Conservation (phyloP, 768 basidiomycete genomes). For the Ramaria rubella region DNA sequence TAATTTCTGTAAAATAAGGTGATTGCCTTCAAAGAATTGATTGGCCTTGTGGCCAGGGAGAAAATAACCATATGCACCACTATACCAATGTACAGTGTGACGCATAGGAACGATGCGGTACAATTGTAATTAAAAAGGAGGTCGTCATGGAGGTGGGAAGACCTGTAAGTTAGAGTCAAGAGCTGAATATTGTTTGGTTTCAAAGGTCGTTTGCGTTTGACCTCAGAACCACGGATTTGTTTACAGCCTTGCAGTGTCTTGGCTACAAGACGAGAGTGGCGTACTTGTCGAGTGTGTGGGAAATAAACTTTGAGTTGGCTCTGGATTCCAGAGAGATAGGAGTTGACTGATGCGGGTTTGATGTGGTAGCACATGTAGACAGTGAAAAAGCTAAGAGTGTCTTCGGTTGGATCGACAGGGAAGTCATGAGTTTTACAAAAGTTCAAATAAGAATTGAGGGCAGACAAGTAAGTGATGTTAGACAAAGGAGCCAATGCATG, state of each 20-base stretch:
- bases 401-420: not conserved
- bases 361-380: slow-evolving; percentile 17
- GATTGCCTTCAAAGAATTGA: slow-evolving; percentile 20
- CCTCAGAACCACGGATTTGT: slow-evolving; percentile 13
- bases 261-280: slow-evolving; percentile 7
- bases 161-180: slow-evolving; percentile 17
- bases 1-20: slow-evolving; percentile 12
- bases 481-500: slow-evolving; percentile 9
- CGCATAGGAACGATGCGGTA: slow-evolving; percentile 18
- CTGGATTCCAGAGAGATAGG: slow-evolving; percentile 23
- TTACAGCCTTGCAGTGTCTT: slow-evolving; percentile 24
- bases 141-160: slow-evolving; percentile 22
- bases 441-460: slow-evolving; percentile 7
- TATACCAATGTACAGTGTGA: slow-evolving; percentile 3
- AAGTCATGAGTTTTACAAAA: slow-evolving; percentile 12
- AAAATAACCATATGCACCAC: slow-evolving; percentile 13
- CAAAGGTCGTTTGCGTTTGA: slow-evolving; percentile 25
- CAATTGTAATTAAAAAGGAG: slow-evolving; percentile 23
- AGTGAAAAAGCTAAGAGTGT: slow-evolving; percentile 14
- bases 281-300: no score
- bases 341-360: slow-evolving; percentile 16
- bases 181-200: slow-evolving; percentile 11
- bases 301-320: slow-evolving; percentile 18
- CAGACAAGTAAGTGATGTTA: slow-evolving; percentile 2
- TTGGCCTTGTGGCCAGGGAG: slow-evolving; percentile 37